Conservation (phyloP, 1,139 yeast genomes). For the Wickerhamiella pararugosa region DNA sequence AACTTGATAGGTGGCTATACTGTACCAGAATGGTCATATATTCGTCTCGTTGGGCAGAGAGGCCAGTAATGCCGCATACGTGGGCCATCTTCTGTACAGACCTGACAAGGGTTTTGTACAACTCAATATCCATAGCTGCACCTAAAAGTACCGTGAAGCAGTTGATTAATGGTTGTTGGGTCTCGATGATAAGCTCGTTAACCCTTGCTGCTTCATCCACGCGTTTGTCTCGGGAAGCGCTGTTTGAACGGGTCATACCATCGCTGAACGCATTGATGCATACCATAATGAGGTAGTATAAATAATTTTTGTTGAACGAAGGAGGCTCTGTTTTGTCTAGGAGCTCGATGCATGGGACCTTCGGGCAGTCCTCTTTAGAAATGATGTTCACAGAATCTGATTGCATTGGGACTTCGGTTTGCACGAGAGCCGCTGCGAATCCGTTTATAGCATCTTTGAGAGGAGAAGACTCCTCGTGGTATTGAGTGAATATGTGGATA, state of each 20-base stretch:
- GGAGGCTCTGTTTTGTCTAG: slow-evolving; percentile 68
- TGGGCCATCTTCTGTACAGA: slow-evolving; percentile 71
- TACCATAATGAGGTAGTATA: slow-evolving; percentile 41
- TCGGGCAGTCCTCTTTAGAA: slow-evolving; percentile 14
- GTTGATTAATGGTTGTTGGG: slow-evolving; percentile 11
- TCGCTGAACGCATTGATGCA: slow-evolving; percentile 47
- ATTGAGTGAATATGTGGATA: slow-evolving; percentile 39
- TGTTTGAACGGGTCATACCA: slow-evolving; percentile 34
- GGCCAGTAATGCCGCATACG: slow-evolving; percentile 59
- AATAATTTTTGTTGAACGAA: slow-evolving; percentile 44
- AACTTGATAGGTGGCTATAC: slow-evolving; percentile 11
- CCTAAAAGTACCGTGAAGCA: slow-evolving; percentile 39
- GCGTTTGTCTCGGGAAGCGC: slow-evolving; percentile 2
- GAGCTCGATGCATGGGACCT: slow-evolving; percentile 50
- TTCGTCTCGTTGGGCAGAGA: slow-evolving; percentile 42
- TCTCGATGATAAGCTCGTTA: slow-evolving; percentile 5
- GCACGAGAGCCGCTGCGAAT: slow-evolving; percentile 33
- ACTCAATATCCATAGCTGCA: slow-evolving; percentile 51
- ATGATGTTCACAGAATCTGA: not conserved
- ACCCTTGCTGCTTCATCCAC: slow-evolving; percentile 8
- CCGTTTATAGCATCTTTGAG: slow-evolving; percentile 50
- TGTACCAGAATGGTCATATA: slow-evolving; percentile 43
- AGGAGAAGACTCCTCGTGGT: slow-evolving; percentile 36
- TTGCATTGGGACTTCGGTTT: slow-evolving; percentile 10
- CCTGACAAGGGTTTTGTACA: slow-evolving; percentile 47